Evolutionary conservation across 1,284 basidiomycete genomes (phyloP).

Genomic region (Sporisorium iseilematis-ciliati): DNA sequence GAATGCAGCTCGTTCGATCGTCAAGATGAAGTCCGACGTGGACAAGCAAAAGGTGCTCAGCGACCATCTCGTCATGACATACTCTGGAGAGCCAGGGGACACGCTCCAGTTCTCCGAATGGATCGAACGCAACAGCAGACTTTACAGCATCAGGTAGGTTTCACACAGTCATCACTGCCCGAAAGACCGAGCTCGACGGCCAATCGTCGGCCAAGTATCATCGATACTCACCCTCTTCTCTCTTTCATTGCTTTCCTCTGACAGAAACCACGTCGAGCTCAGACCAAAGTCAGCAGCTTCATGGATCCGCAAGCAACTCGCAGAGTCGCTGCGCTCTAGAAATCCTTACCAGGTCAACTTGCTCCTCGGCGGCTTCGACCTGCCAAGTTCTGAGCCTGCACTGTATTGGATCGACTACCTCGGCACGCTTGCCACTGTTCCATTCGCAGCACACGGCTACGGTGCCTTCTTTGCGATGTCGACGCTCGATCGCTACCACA

Average conservation of each 20-base stretch:
- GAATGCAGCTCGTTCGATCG: constrained; percentile 87
- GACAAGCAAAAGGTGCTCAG: constrained; percentile 96
- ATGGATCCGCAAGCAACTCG: constrained; percentile 92
- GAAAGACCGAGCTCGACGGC: background rate
- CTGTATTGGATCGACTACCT: constrained; percentile 97
- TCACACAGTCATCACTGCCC: background rate
- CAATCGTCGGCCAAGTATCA: background rate
- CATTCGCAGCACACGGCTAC: constrained; percentile 95
- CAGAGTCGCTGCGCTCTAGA: constrained; percentile 87
- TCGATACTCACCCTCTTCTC: background rate
- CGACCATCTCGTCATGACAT: constrained; percentile 93
- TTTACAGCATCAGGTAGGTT: constrained; percentile 91
- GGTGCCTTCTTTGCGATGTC: constrained; percentile 91
- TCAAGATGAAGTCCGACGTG: constrained; percentile 97
- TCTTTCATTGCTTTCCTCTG: background rate
- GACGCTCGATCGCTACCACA: constrained; percentile 84
- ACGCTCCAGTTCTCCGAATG: constrained; percentile 97
- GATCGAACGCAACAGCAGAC: constrained; percentile 91
- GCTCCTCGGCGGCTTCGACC: constrained; percentile 91
- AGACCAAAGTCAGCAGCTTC: constrained; percentile 89
- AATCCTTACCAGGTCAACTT: constrained; percentile 92
- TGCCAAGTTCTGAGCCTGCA: constrained; percentile 75
- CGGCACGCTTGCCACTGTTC: constrained; percentile 87
- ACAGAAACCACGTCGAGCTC: constrained; percentile 78
- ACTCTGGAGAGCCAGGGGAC: constrained; percentile 92